A percentile compares a stretch with the other conserved stretches of the same genome.
Conservation (phyloP, 2,329 filamentous ascomycete species). For the Xylariomycetidae sp. region DNA sequence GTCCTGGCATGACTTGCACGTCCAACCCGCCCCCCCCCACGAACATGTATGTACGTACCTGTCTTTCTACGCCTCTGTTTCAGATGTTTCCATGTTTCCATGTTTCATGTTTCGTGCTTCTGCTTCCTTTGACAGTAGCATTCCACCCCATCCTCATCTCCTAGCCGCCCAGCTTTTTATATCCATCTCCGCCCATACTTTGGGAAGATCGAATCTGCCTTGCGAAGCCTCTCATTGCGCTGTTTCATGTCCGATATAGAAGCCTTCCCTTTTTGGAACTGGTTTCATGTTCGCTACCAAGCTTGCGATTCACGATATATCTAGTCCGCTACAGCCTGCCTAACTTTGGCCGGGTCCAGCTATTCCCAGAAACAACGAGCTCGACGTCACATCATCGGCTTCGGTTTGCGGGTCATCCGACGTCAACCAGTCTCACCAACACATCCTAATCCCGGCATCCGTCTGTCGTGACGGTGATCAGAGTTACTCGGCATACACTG, state of each 20-base stretch:
- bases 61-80: conserved; percentile 4
- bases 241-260: conserved; percentile 9
- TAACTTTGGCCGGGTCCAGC: no score
- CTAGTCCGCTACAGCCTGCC: conserved; percentile 9
- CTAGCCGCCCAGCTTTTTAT: conserved; percentile 16
- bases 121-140: conserved; percentile 12
- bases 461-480: conserved; percentile 3
- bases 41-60: no score
- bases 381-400: no score
- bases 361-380: no score
- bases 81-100: conserved; percentile 9
- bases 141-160: conserved; percentile 1
- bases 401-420: no score
- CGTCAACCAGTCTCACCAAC: no score
- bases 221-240: conserved; percentile 2
- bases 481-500: conserved; percentile 7
- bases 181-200: conserved; percentile 4
- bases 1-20: no score
- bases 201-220: background rate
- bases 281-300: conserved; percentile 2
- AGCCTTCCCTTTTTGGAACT: conserved; percentile 15
- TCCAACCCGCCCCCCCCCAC: no score
- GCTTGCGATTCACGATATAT: conserved; percentile 12
- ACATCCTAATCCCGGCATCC: no score
- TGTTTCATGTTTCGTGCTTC: conserved; percentile 19